phyloP scores from a whole-genome alignment of 2,329 filamentous ascomycete genomes.

The Aspergillus ruber region DNA sequence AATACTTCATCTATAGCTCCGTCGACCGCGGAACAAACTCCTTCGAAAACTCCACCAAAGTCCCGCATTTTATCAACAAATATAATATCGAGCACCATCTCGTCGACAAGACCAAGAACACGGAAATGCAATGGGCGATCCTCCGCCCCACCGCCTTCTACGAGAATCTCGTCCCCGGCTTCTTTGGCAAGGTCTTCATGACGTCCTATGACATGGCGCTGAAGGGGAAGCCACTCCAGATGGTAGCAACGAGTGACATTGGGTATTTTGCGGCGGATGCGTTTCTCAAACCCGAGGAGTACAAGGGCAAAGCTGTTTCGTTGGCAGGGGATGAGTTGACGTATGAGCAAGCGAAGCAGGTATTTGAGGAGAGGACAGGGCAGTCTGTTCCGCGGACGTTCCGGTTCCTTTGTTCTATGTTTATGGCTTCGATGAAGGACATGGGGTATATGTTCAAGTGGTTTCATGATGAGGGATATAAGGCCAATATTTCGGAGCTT shows the following conservation, averaged over 20 bases:
- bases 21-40: conserved; percentile 58
- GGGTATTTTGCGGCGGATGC: conserved; percentile 47
- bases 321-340: conserved; percentile 50
- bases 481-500: conserved; percentile 39
- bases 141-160: conserved; percentile 58
- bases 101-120: conserved; percentile 38
- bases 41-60: conserved; percentile 47
- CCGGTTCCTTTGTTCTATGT: conserved; percentile 30
- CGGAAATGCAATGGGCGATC: conserved; percentile 54
- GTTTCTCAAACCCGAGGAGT: conserved; percentile 42
- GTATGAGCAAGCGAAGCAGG: conserved; percentile 38
- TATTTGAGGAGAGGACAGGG: conserved; percentile 44
- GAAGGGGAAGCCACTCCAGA: conserved; percentile 37
- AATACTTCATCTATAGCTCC: conserved; percentile 58
- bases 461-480: conserved; percentile 45
- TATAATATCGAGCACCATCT: conserved; percentile 57
- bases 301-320: conserved; percentile 40
- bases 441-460: conserved; percentile 46
- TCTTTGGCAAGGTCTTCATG: conserved; percentile 45
- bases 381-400: conserved; percentile 38
- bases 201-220: conserved; percentile 36
- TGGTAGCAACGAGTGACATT: conserved; percentile 45
- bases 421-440: conserved; percentile 41
- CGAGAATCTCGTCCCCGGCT: conserved; percentile 47
- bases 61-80: conserved; percentile 60